These are phyloP conservation scores for Gastroboletus turbinatus DNA, from an alignment of 1,284 basidiomycete species.

Conservation along the genomic window DNA sequence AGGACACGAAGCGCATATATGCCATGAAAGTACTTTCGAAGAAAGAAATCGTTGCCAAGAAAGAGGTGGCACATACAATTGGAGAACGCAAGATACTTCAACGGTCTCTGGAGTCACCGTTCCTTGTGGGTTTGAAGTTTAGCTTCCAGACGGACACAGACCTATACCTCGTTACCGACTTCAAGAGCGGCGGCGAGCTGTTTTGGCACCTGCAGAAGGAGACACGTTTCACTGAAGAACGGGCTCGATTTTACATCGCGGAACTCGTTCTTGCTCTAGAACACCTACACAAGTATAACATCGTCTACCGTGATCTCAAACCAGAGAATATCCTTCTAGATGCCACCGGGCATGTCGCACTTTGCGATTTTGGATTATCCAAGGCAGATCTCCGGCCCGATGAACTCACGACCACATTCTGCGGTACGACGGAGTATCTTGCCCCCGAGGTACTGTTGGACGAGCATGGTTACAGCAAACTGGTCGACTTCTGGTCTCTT, in stretches of 20 bases:
- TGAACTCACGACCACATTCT: conserved; percentile 97
- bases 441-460: conserved; percentile 99
- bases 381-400: conserved; percentile 94
- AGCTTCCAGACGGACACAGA: conserved; percentile 97
- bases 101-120: conserved; percentile 90
- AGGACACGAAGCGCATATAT: conserved; percentile 97
- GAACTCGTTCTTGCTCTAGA: conserved; percentile 93
- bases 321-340: conserved; percentile 97
- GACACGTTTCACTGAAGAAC: conserved; percentile 88
- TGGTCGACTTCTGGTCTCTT: conserved; percentile 98
- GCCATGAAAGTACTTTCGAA: conserved; percentile 99
- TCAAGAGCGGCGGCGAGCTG: conserved; percentile 97
- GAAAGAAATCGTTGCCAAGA: conserved; percentile 98
- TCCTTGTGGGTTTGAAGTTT: conserved; percentile 98
- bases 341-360: conserved; percentile 93
- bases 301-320: conserved; percentile 97
- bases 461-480: conserved; percentile 97
- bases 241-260: conserved; percentile 94
- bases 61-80: conserved; percentile 99
- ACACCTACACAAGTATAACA: conserved; percentile 96
- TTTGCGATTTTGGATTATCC: conserved; percentile 96
- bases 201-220: conserved; percentile 98
- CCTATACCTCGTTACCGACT: conserved; percentile 97
- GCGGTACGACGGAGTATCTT: conserved; percentile 96
- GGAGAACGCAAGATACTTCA: conserved; percentile 99